A percentile compares a stretch with the other conserved stretches of the same genome.
Evolutionary conservation across 306 rosid genomes (phyloP).

Genomic region (Castanea sativa): DNA sequence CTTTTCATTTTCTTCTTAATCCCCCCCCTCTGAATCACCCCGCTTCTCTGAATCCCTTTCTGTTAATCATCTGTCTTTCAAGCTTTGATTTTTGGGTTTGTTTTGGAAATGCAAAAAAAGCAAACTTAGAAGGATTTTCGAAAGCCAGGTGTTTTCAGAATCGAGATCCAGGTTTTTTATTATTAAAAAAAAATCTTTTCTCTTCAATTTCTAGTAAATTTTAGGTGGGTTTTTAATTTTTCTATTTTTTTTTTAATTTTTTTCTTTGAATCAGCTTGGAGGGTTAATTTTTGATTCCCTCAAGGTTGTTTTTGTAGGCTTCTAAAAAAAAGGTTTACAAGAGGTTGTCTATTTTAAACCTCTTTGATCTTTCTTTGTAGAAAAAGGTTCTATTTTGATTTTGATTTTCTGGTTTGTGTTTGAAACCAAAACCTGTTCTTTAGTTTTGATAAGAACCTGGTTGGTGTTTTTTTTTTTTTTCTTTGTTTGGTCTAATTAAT

Average conservation of each 20-base stretch:
- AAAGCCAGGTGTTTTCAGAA: conserved; percentile 99
- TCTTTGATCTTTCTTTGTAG: conserved; percentile 42
- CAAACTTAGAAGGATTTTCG: conserved; percentile 74
- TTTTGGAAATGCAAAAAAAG: conserved; percentile 41
- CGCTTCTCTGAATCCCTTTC: conserved; percentile 99
- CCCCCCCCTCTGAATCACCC: conserved; percentile 57
- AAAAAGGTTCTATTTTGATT: neutral
- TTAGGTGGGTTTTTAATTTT: neutral
- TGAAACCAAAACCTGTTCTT: conserved; percentile 46
- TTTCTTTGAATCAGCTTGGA: conserved; percentile 35
- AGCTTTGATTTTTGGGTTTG: conserved; percentile 80
- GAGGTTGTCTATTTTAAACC: conserved; percentile 85
- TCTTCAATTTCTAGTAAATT: neutral
- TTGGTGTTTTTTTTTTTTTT: neutral
- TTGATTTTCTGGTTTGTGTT: neutral
- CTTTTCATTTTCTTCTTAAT: neutral
- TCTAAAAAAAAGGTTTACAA: conserved; percentile 16
- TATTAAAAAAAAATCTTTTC: neutral
- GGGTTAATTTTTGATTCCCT: conserved; percentile 82
- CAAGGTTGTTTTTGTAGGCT: conserved; percentile 26
- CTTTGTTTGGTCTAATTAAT: neutral
- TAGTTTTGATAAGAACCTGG: conserved; percentile 65
- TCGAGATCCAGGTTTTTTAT: conserved; percentile 83
- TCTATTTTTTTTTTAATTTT: neutral
- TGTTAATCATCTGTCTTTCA: conserved; percentile 99